A percentile compares a stretch with the other conserved stretches of the same genome.
Conservation (phyloP, 2,329 filamentous ascomycete genomes). For the Cercospora zeina region DNA sequence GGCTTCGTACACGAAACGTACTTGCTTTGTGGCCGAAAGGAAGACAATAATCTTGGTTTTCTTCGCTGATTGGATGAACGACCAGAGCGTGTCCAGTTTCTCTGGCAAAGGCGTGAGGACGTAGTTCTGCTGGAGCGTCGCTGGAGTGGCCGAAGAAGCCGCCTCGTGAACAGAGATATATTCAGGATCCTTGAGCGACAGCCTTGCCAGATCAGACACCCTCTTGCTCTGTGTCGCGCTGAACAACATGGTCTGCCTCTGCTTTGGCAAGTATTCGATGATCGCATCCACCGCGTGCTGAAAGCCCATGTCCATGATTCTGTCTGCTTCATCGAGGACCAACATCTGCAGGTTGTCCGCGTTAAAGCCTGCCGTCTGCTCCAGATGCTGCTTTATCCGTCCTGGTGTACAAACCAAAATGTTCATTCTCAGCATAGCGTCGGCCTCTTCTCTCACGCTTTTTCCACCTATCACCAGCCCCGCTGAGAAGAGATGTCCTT, state of each 20-base stretch:
- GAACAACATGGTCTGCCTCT: constrained; percentile 89
- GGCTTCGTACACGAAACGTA: constrained; percentile 91
- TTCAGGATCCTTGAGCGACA: constrained; percentile 87
- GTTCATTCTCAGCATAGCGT: constrained; percentile 87
- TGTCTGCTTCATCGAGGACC: constrained; percentile 91
- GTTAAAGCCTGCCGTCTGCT: constrained; percentile 87
- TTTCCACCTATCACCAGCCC: constrained; percentile 93
- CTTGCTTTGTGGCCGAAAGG: constrained; percentile 91
- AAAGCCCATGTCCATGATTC: constrained; percentile 98
- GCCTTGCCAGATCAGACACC: constrained; percentile 83
- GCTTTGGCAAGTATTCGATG: constrained; percentile 81
- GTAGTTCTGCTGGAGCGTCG: constrained; percentile 86
- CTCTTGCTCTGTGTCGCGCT: constrained; percentile 94
- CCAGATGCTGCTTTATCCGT: constrained; percentile 90
- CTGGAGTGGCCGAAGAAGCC: constrained; percentile 75
- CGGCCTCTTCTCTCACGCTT: constrained; percentile 81
- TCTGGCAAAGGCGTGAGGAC: constrained; percentile 79
- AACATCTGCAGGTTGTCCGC: constrained; percentile 89
- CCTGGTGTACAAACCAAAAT: constrained; percentile 95
- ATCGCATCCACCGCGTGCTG: constrained; percentile 87
- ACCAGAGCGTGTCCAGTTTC: constrained; percentile 89
- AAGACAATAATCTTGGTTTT: constrained; percentile 97
- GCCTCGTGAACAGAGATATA: constrained; percentile 93
- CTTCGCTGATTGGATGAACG: constrained; percentile 85
- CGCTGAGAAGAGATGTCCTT: constrained; percentile 82